Evolutionary conservation across 495 filamentous ascomycete genomes (phyloP), one percentile per base, ranked within the genome.

Genomic region (Darksidea phi): DNA sequence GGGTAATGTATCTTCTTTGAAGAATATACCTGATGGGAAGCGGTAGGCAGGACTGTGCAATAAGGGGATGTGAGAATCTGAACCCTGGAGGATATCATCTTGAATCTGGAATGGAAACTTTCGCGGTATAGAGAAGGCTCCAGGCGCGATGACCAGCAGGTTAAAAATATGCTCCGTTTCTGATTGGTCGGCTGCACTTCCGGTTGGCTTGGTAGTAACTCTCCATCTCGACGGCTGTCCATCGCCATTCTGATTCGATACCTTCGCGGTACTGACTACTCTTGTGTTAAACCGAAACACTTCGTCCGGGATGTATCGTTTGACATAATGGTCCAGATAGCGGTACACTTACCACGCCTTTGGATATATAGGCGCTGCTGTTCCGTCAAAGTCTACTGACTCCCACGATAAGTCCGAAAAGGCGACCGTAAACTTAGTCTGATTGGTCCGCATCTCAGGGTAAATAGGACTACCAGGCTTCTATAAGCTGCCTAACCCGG

Each of bases 401-500:
- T 57, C 42, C 54, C 54, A 57, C n/a, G 54, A 57, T 20, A 57
- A 42, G 24, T 48, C 54, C 10, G 54, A 57, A 26, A 57, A 57
- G 21, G 41, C 26, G 1, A 45, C 26, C 2, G 54, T 57, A 25
- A 47, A 57, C n/a, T 17, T 26, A 24, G 41, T 17, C 4, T 13
- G 38, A 26, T 57, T 57, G 23, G 54, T 57, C 21, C 54, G 38
- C 54, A 57, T 57, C 13, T 57, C 41, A 10, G 54, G 54, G 36
- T 48, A 20, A 15, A 57, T 57, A 10, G 20, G 20, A 11, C 42
- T 23, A 32, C 36, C 25, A 6, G 20, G n/a, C 3, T n/a, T 37
- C 54, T 42, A 57, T 2, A 48, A 15, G 13, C 54, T 42, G 12
- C 54, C 54, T 11, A 57, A 18, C 23, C n/a, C 10, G 17, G 21